Conservation (phyloP, 108 stramenopile species). For the Skeletonema marinoi region DNA sequence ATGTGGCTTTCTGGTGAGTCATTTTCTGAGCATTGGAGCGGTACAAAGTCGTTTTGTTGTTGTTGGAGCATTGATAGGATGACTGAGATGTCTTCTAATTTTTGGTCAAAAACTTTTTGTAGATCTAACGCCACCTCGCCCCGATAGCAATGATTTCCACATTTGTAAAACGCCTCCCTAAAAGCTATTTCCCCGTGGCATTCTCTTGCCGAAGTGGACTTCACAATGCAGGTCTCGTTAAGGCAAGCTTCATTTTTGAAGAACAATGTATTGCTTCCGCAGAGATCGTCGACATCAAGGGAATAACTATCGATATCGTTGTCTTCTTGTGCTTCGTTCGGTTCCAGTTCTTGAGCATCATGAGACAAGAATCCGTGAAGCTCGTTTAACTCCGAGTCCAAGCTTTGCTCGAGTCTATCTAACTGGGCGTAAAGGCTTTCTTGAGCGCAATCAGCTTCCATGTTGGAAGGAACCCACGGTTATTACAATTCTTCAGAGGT, state of each 20-base stretch:
- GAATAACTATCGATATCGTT: not conserved
- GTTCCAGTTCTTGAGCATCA: not conserved
- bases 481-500: no score
- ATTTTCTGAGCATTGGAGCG: conserved; percentile 50
- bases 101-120: conserved; percentile 38
- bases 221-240: not conserved
- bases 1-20: not conserved
- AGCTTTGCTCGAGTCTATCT: not conserved
- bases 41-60: conserved; percentile 66
- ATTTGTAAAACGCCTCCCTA: conserved; percentile 62
- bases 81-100: conserved; percentile 67
- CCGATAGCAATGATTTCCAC: conserved; percentile 67
- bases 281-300: not conserved
- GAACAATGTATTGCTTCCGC: not conserved
- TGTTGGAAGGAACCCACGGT: not conserved
- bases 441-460: not conserved
- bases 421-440: not conserved
- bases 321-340: not conserved
- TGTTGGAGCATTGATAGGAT: conserved; percentile 72
- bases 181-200: not conserved
- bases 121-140: conserved; percentile 59
- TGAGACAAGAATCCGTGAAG: not conserved
- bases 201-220: not conserved
- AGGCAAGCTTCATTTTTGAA: conserved; percentile 4
- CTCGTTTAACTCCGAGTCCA: not conserved